phyloP scores from a whole-genome alignment of 2,329 filamentous ascomycete species.

The Akanthomyces uredinophilus region DNA sequence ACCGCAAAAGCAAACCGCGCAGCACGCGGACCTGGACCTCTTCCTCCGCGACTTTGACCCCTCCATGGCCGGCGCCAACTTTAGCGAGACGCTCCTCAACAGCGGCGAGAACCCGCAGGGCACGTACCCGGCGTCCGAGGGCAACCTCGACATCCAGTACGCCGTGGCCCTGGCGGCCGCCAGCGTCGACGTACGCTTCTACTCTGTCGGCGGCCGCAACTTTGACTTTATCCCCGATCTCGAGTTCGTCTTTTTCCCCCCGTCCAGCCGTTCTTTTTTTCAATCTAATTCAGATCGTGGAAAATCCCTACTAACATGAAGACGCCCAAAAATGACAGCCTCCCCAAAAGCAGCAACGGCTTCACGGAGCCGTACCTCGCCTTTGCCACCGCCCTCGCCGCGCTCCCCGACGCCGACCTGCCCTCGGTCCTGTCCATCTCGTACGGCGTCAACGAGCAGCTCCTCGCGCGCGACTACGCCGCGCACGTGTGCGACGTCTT shows the following conservation, averaged over 20 bases:
- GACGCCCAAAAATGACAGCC: constrained; percentile 15
- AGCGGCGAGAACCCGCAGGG: constrained; percentile 48
- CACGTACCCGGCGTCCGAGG: constrained; percentile 29
- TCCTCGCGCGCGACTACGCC: constrained; percentile 54
- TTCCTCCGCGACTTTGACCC: constrained; percentile 53
- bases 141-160: constrained; percentile 35
- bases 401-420: constrained; percentile 46
- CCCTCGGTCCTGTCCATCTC: constrained; percentile 64
- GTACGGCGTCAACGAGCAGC: constrained; percentile 65
- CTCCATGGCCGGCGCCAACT: constrained; percentile 46
- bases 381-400: constrained; percentile 56
- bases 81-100: constrained; percentile 53
- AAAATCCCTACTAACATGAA: background rate
- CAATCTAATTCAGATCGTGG: no score
- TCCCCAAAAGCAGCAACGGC: constrained; percentile 23
- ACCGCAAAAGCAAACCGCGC: constrained; percentile 38
- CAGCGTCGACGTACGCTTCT: constrained; percentile 30
- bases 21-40: constrained; percentile 47
- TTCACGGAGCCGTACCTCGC: constrained; percentile 62
- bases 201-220: constrained; percentile 28
- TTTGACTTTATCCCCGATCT: constrained; percentile 29
- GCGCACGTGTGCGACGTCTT: constrained; percentile 50
- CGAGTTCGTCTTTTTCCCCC: constrained; percentile 26
- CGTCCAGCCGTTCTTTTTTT: background rate
- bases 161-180: constrained; percentile 30